These are phyloP conservation scores for Torrubiella hemipterigena DNA, from an alignment of 2,329 filamentous ascomycete genomes.

Conservation along the genomic window DNA sequence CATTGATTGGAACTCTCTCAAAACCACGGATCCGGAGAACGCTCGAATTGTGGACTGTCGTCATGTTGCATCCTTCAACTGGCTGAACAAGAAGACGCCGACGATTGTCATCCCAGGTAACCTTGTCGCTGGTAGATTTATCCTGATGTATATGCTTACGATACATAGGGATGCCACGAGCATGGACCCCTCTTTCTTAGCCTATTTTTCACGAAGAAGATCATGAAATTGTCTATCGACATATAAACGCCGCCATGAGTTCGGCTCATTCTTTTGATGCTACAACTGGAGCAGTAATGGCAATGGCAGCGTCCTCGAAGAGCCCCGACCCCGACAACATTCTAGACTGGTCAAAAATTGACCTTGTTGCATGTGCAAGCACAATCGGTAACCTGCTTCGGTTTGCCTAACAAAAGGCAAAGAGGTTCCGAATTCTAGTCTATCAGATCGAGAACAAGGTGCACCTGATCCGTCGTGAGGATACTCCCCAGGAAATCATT, in stretches of 20 bases:
- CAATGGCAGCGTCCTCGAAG: too few relatives aligned
- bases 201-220: slow-evolving; percentile 28
- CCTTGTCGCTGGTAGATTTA: too few relatives aligned
- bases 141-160: slow-evolving; percentile 6
- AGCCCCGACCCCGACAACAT: not conserved
- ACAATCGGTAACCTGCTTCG: slow-evolving; percentile 50
- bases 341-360: slow-evolving; percentile 17
- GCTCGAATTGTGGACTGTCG: too few relatives aligned
- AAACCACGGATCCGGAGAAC: too few relatives aligned
- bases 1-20: too few relatives aligned
- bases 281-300: slow-evolving; percentile 27
- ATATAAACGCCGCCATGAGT: slow-evolving; percentile 39
- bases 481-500: slow-evolving; percentile 44
- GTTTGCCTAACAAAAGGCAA: slow-evolving; percentile 33
- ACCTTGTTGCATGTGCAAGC: slow-evolving; percentile 48
- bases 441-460: slow-evolving; percentile 43
- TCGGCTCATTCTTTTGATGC: slow-evolving; percentile 39
- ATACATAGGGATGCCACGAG: slow-evolving; percentile 32
- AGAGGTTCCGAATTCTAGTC: slow-evolving; percentile 45
- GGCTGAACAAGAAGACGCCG: slow-evolving; percentile 15
- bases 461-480: slow-evolving; percentile 52
- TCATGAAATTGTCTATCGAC: slow-evolving; percentile 36
- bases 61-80: slow-evolving; percentile 26
- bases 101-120: slow-evolving; percentile 21
- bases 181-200: slow-evolving; percentile 30